Evolutionary conservation across 75 land plant genomes (phyloP), one percentile per base, ranked within the genome.

Genomic region (Cupressus sempervirens): DNA sequence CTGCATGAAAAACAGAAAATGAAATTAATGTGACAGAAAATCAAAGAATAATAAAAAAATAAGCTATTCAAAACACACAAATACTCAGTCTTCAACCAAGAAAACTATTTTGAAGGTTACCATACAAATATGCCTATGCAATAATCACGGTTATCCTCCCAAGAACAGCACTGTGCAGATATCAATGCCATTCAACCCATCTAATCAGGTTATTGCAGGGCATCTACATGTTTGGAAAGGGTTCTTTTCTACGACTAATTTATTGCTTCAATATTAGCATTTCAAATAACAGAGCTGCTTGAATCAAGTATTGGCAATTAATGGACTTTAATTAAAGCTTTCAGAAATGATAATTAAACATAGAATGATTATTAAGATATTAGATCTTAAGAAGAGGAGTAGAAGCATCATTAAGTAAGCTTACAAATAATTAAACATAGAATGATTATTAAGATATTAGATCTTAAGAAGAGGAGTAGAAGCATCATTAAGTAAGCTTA

Each of bases 1-100:
- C 92, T 91, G 92, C 88, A 87, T 36, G 23, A 80, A 83, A 46
- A 18, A 45, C 68, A 85, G 65, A 48, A 23, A 4, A 85, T 79
- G n/a, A 79, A 43, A 41, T 76, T 43, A 76, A 11, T 76, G 26
- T 36, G 50, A 79, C 30, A 45, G 48, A 5, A 45, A 43, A 79
- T n/a, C 29, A n/a, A 79, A 0, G 45, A 79, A n/a, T 6, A 79
- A 34, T 77, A n/a, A 79, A 43, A 11, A 79, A 70, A 70, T 13
- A 23, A 68, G 32, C 74, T 11, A 23, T 20, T 23, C 26, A 23
- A 62, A 62, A 62, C 67, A 62, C 67, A 62, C 7, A 62, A 62
- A 62, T 43, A 77, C 20, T 12, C 30, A n/a, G 41, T n/a, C 3
- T 32, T 32, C 40, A 43, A 48, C 38, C 43, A 40, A 9, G 26